Evolutionary conservation across 164 flowering plant species (phyloP), one percentile per base, ranked within the genome.

Genomic region (Vitis cinerea): DNA sequence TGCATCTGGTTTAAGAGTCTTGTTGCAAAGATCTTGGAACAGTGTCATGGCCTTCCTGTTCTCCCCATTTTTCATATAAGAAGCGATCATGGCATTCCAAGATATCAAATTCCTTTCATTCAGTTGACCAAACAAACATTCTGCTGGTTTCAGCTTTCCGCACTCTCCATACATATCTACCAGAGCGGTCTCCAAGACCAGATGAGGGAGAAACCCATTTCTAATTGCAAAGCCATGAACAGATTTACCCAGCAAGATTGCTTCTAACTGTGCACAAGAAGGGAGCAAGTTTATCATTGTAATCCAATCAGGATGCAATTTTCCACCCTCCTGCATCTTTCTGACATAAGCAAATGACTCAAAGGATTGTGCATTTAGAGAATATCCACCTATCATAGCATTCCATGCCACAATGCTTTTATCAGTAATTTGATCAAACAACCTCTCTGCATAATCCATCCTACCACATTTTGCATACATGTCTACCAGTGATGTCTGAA

Each of bases 261-360:
- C 73, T 71, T 84, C 81, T 53, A 81, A 30, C 56, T 83, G 84
- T 16, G 83, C 75, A 77, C 88, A 88, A 47, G 86, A 79, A 19
- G 90, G 89, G 23, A 89, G 85, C 66, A 87, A 61, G 54, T 85
- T 89, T 70, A 91, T 81, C 75, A 84, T 54, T 9, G 97, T 88
- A 67, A 91, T 65, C 5, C 58, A 37, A 62, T 87, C 92, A 15
- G 91, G 87, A 19, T 16, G 69, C 71, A 83, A 27, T 7, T 67
- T 49, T 61, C 76, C 79, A 67, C 7, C 76, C 66, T 73, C 70
- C 52, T 74, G 84, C 89, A 90, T 88, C 66, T 59, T 83, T 47
- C 55, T 65, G 59, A 85, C 66, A 71, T 75, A 83, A 67, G 77
- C 11, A 65, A 83, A 75, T 61, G 88, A 80, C 53, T 87, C 68